Evolutionary conservation across 2,329 filamentous ascomycete species (phyloP).

Genomic region (Claviceps sp.): DNA sequence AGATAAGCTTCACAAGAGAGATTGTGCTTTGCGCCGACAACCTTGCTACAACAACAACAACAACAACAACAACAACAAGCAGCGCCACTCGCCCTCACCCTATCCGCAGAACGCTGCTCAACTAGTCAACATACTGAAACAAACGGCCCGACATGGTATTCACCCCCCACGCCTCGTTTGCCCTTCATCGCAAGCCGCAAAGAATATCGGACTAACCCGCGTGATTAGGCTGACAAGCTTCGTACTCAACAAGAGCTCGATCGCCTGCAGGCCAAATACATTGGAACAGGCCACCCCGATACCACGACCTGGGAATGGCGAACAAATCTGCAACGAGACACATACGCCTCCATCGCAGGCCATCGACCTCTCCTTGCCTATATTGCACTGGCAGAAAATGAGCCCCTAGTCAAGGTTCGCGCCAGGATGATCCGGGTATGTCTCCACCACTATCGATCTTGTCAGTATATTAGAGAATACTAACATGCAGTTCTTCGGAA

Average conservation of each 20-base stretch:
- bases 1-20: background rate
- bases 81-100: background rate
- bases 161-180: background rate
- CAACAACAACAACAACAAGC: background rate
- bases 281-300: conserved; percentile 92
- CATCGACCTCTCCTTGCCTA: conserved; percentile 82
- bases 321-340: conserved; percentile 90
- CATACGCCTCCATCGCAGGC: conserved; percentile 75
- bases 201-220: background rate
- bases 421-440: conserved; percentile 63
- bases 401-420: conserved; percentile 67
- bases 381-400: conserved; percentile 79
- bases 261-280: conserved; percentile 85
- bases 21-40: background rate
- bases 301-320: conserved; percentile 97
- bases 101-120: background rate
- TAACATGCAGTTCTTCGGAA: background rate
- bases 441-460: conserved; percentile 1
- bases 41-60: background rate
- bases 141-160: background rate
- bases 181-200: background rate
- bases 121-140: background rate
- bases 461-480: background rate
- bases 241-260: conserved; percentile 96
- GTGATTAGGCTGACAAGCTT: conserved; percentile 76